Evolutionary conservation across 768 basidiomycete genomes (phyloP), one percentile per base, ranked within the genome.

Genomic region (Sistotremastrum niveocremeum): DNA sequence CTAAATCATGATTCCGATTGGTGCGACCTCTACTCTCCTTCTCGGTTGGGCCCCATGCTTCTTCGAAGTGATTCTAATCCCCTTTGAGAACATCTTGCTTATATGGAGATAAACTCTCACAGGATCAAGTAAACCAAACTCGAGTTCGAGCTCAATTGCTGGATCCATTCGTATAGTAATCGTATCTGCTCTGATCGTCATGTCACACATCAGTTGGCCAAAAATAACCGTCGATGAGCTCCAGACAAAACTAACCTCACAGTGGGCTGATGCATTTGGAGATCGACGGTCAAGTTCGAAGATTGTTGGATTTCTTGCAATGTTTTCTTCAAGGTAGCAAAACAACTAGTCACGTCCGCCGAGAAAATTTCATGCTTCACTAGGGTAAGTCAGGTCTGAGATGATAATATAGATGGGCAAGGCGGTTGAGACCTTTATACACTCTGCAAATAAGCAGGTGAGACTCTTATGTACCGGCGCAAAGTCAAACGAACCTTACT

Each of bases 341-440:
- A 85, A 55, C 86, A 89, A 12, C 70, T 73, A 34, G 77, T 81
- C 34, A 90, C 84, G 59, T 94, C 90, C 11, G 75, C 70, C 55
- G 82, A 63, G 51, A 93, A 81, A 5, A 87, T 77, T 39, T 89
- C 85, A 64, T 88, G 81, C 59, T 88, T 88, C 51, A 85, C 85
- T 88, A 46, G 12, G 58, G 20, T 48, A 7, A 11, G 42, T 20
- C 48, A 2, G 6, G 42, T 11, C 3, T 10, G 33, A 31, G 38
- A 41, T 11, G 35, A 45, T 43, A 39, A 37, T 33, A 11, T 34
- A 41, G 20, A 36, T 9, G 46, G 43, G n/a, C 11, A 37, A 32
- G 20, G 28, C 38, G 6, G 6, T 4, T 56, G 48, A 49, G 47
- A 42, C 50, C 49, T 37, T 51, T 57, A 46, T 59, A 58, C 4